Evolutionary conservation across 495 filamentous ascomycete genomes (phyloP), one percentile per base, ranked within the genome.

Genomic region (Penicillium flavigenum): DNA sequence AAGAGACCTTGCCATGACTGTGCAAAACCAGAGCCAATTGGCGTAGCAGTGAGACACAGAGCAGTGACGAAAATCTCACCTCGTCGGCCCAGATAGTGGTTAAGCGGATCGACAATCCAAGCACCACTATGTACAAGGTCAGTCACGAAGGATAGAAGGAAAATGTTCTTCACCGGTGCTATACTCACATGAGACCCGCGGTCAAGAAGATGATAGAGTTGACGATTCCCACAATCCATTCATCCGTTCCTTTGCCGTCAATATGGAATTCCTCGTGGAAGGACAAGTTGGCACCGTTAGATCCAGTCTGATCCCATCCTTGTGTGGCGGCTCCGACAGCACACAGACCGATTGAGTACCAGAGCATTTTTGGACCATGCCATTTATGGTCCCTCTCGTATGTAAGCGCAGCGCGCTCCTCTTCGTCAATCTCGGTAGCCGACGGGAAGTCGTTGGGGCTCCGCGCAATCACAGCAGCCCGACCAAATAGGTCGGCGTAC

Each of bases 231-330:
- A 86, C 73, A 34, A 87, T 76, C 77, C 83, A 86, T 8, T 75
- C 66, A 56, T 88, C 80, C 8, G 54, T 60, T 5, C 67, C 66
- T 19, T 51, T 39, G 4, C 75, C 66, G 1, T 68, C 68, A 31
- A 87, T 80, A 5, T 75, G 75, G 47, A 88, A 83, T 24, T 78
- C 79, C 17, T 65, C 27, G 0, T 79, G 80, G 66, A 85, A 88
- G 7, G 74, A 73, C 57, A 88, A 59, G 57, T 87, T 87, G 27
- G 85, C 86, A 22, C 86, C 86, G 59, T 88, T 88, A 47, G 81
- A 81, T 7, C 84, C 86, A 5, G 85, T 86, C 62, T 88, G 84
- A 69, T 88, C 86, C 86, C 83, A 88, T 29, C 81, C 81, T 57
- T 75, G 72, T 2, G 69, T 75, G 5, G 72, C 72, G 9, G 72